phyloP scores from a whole-genome alignment of 352 stramenopile genomes.

The Hyaloperonospora brassicae region DNA sequence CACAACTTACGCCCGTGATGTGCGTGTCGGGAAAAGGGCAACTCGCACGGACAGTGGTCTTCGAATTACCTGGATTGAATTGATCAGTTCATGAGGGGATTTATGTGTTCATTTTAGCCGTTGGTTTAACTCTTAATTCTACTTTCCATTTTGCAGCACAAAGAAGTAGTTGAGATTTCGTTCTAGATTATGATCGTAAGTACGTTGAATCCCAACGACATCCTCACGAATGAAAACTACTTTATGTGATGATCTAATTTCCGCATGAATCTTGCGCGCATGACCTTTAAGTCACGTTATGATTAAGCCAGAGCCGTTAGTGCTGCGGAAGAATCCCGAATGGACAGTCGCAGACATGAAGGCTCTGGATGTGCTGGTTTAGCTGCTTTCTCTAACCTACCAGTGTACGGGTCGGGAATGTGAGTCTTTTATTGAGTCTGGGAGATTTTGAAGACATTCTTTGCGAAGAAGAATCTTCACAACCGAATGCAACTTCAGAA shows the following conservation, averaged over 20 bases:
- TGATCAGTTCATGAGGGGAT: too few relatives aligned
- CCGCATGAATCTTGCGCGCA: background rate
- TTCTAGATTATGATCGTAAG: too few relatives aligned
- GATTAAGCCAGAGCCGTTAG: background rate
- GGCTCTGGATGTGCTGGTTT: background rate
- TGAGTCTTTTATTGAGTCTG: constrained; percentile 3
- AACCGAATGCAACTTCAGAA: too few relatives aligned
- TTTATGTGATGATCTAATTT: background rate
- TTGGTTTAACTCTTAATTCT: too few relatives aligned
- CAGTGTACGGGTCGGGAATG: background rate
- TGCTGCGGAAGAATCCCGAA: background rate
- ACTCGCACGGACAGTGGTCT: too few relatives aligned
- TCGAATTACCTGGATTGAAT: too few relatives aligned
- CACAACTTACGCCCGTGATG: too few relatives aligned
- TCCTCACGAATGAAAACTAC: background rate
- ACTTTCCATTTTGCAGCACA: too few relatives aligned
- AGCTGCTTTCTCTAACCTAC: background rate
- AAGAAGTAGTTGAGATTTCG: too few relatives aligned
- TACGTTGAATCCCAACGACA: background rate
- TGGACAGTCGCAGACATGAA: background rate
- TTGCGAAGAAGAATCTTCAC: too few relatives aligned
- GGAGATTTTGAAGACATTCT: constrained; percentile 16
- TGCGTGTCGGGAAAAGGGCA: too few relatives aligned
- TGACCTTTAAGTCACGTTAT: background rate
- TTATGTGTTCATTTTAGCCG: too few relatives aligned